phyloP scores from a whole-genome alignment of 208 protist genomes.

The Trypanosoma caninum region DNA sequence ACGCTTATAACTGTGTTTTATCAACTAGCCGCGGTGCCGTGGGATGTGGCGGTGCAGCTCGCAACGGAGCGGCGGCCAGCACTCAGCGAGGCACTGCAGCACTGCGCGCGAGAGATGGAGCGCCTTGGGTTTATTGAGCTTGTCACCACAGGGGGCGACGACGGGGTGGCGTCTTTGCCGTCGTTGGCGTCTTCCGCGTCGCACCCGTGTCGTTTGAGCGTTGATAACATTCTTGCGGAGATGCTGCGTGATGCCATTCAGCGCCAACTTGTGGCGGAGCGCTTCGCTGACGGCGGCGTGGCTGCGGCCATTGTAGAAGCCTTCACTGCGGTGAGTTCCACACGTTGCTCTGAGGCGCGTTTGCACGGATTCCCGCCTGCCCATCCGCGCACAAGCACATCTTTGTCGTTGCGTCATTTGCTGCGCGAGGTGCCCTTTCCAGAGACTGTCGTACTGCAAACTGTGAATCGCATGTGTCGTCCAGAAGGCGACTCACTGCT shows the following conservation, averaged over 20 bases:
- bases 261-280: slow-evolving; percentile 23
- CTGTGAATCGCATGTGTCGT: slow-evolving; percentile 20
- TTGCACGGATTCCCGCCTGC: slow-evolving; percentile 17
- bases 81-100: slow-evolving; percentile 30
- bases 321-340: slow-evolving; percentile 18
- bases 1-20: slow-evolving; percentile 47
- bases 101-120: slow-evolving; percentile 41
- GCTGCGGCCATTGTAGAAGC: slow-evolving; percentile 34
- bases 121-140: slow-evolving; percentile 49
- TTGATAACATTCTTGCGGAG: slow-evolving; percentile 27
- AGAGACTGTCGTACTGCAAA: slow-evolving; percentile 5
- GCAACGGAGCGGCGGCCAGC: slow-evolving; percentile 38
- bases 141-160: slow-evolving; percentile 3
- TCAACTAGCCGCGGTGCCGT: slow-evolving; percentile 55
- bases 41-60: slow-evolving; percentile 33
- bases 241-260: slow-evolving; percentile 29
- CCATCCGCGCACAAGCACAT: slow-evolving; percentile 13
- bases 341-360: slow-evolving; percentile 5
- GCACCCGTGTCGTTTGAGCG: slow-evolving; percentile 35
- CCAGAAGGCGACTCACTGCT: slow-evolving; percentile 22
- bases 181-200: slow-evolving; percentile 3
- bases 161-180: background rate
- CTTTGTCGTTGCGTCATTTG: slow-evolving; percentile 11
- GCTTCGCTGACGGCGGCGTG: slow-evolving; percentile 25
- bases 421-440: slow-evolving; percentile 9